Conservation (phyloP, 352 stramenopile species). For the Pythium coloratum region DNA sequence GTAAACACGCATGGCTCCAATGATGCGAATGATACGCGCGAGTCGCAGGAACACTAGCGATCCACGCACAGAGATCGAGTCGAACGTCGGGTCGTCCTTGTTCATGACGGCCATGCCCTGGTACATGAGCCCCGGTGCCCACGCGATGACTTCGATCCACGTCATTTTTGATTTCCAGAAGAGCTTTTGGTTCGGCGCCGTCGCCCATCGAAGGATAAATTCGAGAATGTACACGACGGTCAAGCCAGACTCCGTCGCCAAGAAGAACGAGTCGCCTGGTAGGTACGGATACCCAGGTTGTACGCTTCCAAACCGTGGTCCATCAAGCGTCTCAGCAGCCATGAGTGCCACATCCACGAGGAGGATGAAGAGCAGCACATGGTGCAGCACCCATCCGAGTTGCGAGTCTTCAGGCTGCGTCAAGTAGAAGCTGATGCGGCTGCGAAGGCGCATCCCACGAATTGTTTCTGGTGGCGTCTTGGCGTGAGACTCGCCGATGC, state of each 20-base stretch:
- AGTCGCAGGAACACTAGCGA: slow-evolving; percentile 35
- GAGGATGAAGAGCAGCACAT: slow-evolving; percentile 34
- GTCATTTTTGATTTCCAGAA: slow-evolving; percentile 38
- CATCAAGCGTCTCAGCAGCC: slow-evolving; percentile 50
- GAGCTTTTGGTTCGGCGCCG: slow-evolving; percentile 24
- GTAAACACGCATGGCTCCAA: slow-evolving; percentile 35
- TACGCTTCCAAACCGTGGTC: slow-evolving; percentile 41
- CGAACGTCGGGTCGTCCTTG: slow-evolving; percentile 24
- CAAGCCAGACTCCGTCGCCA: slow-evolving; percentile 32
- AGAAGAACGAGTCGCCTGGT: slow-evolving; percentile 32
- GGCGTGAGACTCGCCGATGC: slow-evolving; percentile 13
- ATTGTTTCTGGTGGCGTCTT: slow-evolving; percentile 26
- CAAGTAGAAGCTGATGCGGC: slow-evolving; percentile 41
- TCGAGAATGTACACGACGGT: slow-evolving; percentile 48
- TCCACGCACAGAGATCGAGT: slow-evolving; percentile 16
- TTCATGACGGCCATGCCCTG: slow-evolving; percentile 13
- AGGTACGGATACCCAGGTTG: slow-evolving; percentile 51
- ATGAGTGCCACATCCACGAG: slow-evolving; percentile 45
- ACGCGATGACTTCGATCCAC: slow-evolving; percentile 36
- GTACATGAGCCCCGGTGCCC: slow-evolving; percentile 33
- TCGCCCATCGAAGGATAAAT: slow-evolving; percentile 35
- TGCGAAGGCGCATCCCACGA: slow-evolving; percentile 33
- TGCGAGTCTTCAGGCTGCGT: slow-evolving; percentile 41
- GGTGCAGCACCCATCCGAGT: slow-evolving; percentile 41
- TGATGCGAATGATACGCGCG: slow-evolving; percentile 38